Conservation (phyloP, 441 rosid genomes). For the Jatropha podagrica region DNA sequence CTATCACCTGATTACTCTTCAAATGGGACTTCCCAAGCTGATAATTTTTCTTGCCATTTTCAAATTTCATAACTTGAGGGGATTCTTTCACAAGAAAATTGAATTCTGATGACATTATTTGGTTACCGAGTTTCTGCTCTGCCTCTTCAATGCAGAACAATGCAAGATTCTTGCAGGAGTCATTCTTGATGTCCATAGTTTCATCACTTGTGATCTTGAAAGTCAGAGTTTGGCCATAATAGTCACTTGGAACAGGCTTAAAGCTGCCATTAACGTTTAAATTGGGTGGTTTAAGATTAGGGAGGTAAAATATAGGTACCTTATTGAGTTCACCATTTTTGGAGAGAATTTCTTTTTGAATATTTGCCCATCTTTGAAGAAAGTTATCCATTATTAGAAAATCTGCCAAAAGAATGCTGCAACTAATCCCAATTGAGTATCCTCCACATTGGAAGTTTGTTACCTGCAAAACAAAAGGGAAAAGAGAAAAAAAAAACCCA, state of each 20-base stretch:
- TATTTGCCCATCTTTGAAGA: conserved; percentile 54
- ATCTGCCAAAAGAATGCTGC: conserved; percentile 68
- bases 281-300: conserved; percentile 29
- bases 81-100: conserved; percentile 48
- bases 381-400: conserved; percentile 40
- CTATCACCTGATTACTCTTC: not conserved
- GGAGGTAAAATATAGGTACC: conserved; percentile 56
- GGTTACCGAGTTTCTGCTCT: conserved; percentile 25
- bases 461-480: conserved; percentile 40
- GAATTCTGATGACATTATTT: conserved; percentile 22
- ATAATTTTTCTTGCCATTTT: conserved; percentile 27
- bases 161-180: conserved; percentile 24
- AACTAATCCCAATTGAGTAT: conserved; percentile 76
- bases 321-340: conserved; percentile 15
- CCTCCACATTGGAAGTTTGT: conserved; percentile 81
- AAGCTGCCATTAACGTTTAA: conserved; percentile 1
- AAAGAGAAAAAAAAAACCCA: too few species aligned
- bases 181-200: conserved; percentile 6
- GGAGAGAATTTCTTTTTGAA: conserved; percentile 43
- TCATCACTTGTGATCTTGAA: conserved; percentile 18
- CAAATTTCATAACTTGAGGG: conserved; percentile 30
- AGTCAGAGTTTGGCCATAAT: conserved; percentile 30
- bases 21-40: conserved; percentile 19
- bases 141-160: conserved; percentile 36
- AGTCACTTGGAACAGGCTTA: conserved; percentile 37